Evolutionary conservation across 768 basidiomycete genomes (phyloP).

Genomic region (Kwoniella sp.): DNA sequence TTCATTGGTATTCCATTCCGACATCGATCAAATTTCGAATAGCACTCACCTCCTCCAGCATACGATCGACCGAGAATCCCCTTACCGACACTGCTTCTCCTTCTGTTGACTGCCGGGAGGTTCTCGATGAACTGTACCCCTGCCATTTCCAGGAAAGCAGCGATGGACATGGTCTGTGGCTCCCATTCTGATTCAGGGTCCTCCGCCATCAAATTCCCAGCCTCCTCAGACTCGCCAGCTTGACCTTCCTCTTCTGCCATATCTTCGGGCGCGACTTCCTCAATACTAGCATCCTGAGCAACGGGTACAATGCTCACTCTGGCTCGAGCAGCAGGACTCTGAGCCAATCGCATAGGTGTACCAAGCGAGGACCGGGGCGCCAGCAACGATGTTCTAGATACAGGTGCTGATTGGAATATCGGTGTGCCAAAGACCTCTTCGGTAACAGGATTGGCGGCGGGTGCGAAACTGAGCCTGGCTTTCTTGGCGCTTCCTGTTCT

Average conservation of each 20-base stretch:
- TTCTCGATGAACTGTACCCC: constrained; percentile 55
- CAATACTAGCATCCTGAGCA: constrained; percentile 18
- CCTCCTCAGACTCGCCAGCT: constrained; percentile 5
- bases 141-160: constrained; percentile 56
- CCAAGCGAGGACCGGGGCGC: constrained; percentile 12
- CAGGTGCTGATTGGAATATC: constrained; percentile 1
- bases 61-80: constrained; percentile 44
- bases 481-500: constrained; percentile 11
- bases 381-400: constrained; percentile 1
- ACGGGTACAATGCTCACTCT: constrained; percentile 2
- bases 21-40: not conserved
- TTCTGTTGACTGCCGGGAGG: constrained; percentile 44
- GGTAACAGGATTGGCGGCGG: not conserved
- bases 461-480: not conserved
- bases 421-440: constrained; percentile 30
- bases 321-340: constrained; percentile 11
- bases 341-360: constrained; percentile 21
- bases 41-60: constrained; percentile 21
- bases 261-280: not conserved
- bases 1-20: not conserved
- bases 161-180: constrained; percentile 44
- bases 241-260: constrained; percentile 15
- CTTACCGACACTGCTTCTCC: constrained; percentile 50
- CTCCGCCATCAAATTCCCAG: constrained; percentile 8
- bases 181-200: constrained; percentile 31